These are phyloP conservation scores for Neurospora intermedia DNA, from an alignment of 495 filamentous ascomycete genomes.

Conservation along the genomic window DNA sequence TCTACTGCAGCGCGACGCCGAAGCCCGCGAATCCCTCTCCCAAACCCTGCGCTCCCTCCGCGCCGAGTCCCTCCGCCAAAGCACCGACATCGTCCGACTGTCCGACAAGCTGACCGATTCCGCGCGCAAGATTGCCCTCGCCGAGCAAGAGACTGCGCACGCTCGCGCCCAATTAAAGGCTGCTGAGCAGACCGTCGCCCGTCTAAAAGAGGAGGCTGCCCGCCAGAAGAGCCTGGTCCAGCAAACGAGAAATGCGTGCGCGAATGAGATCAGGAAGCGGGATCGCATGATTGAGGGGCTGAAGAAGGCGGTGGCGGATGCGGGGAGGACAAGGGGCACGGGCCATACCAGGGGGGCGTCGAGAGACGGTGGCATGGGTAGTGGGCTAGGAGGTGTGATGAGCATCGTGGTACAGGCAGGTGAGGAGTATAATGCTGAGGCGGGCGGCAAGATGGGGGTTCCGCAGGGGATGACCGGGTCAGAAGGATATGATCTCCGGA, in stretches of 20 bases:
- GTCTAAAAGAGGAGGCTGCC: conserved; percentile 68
- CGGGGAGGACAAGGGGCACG: conserved; percentile 35
- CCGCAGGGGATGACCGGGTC: conserved; percentile 41
- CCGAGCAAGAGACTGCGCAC: conserved; percentile 61
- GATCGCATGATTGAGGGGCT: conserved; percentile 80
- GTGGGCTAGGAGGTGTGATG: conserved; percentile 36
- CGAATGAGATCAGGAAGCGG: conserved; percentile 84
- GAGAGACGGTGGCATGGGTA: not conserved
- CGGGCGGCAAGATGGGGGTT: conserved; percentile 6
- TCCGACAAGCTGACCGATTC: conserved; percentile 61
- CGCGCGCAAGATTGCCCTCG: conserved; percentile 60
- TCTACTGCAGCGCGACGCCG: conserved; percentile 63
- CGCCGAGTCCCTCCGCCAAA: conserved; percentile 57
- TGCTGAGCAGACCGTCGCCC: conserved; percentile 57
- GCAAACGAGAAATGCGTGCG: conserved; percentile 77
- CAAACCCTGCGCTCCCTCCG: conserved; percentile 68
- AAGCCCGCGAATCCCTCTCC: conserved; percentile 70
- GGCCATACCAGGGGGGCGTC: not conserved
- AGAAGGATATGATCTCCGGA: conserved; percentile 60
- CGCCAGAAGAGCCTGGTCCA: conserved; percentile 64
- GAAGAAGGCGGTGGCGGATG: conserved; percentile 61
- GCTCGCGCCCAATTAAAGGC: conserved; percentile 56
- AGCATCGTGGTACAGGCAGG: conserved; percentile 37
- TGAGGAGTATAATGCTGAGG: not conserved
- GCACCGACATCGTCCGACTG: conserved; percentile 46